Evolutionary conservation across 306 rosid species (phyloP).

Genomic region (Lathyrus sativus): DNA sequence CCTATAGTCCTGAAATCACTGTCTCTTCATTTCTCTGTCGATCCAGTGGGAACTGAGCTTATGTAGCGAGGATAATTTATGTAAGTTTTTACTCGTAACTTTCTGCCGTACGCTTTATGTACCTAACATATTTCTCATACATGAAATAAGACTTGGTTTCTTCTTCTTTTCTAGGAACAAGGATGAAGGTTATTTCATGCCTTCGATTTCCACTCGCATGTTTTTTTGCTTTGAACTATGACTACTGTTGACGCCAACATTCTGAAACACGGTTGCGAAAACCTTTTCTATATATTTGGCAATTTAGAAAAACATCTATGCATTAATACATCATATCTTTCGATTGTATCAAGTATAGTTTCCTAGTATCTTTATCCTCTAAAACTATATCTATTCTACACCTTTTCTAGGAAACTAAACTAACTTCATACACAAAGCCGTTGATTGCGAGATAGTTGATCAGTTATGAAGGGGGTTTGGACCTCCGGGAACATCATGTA

Average conservation of each 20-base stretch:
- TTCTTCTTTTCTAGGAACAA: slow-evolving; percentile 33
- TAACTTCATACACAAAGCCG: slow-evolving; percentile 42
- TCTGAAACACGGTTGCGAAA: slow-evolving; percentile 17
- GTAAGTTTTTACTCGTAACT: slow-evolving; percentile 43
- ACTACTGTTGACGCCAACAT: slow-evolving; percentile 29
- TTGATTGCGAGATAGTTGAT: slow-evolving; percentile 44
- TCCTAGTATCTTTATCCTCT: slow-evolving; percentile 20
- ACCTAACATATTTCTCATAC: slow-evolving; percentile 9
- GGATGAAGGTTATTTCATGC: slow-evolving; percentile 37
- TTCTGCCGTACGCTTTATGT: slow-evolving; percentile 10
- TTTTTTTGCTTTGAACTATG: slow-evolving; percentile 33
- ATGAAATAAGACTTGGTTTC: slow-evolving; percentile 36
- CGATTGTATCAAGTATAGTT: slow-evolving; percentile 38
- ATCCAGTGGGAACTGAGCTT: slow-evolving; percentile 89
- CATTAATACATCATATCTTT: slow-evolving; percentile 27
- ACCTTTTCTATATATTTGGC: slow-evolving; percentile 23
- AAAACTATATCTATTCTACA: slow-evolving; percentile 40
- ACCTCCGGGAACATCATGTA: slow-evolving; percentile 72
- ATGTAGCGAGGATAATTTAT: slow-evolving; percentile 57
- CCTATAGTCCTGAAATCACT: slow-evolving; percentile 64
- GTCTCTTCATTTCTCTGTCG: slow-evolving; percentile 70
- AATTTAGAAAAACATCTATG: slow-evolving; percentile 33
- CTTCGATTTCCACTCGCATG: slow-evolving; percentile 22
- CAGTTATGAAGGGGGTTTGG: slow-evolving; percentile 92
- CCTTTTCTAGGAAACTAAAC: slow-evolving; percentile 29